Percentiles rank a stretch among this genome's conserved stretches.
Conservation (phyloP, 805 yeast species). For the Metschnikowia koreensis region DNA sequence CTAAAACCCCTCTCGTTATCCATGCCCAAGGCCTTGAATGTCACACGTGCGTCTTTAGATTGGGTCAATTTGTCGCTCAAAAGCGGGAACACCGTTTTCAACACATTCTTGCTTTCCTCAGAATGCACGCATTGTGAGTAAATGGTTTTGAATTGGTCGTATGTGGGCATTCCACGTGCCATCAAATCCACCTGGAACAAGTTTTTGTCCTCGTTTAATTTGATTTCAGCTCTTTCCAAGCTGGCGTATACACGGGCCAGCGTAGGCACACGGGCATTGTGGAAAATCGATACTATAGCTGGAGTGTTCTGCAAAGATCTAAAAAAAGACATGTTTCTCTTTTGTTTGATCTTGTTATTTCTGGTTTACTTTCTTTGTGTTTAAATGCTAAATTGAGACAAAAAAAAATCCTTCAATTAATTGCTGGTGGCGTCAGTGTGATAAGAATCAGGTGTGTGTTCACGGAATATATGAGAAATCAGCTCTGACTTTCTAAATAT, state of each 20-base stretch:
- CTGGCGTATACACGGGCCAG: slow-evolving; percentile 30
- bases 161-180: slow-evolving; percentile 42
- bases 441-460: too few relatives aligned
- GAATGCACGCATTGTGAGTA: slow-evolving; percentile 27
- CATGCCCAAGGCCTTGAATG: slow-evolving; percentile 23
- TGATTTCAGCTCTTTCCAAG: slow-evolving; percentile 30
- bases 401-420: too few relatives aligned
- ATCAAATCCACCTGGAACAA: slow-evolving; percentile 37
- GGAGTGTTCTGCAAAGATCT: slow-evolving; percentile 42
- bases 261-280: slow-evolving; percentile 34
- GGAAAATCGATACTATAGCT: slow-evolving; percentile 42
- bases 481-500: too few relatives aligned
- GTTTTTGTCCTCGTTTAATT: slow-evolving; percentile 29
- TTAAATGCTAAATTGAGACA: too few relatives aligned
- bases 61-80: slow-evolving; percentile 25
- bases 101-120: slow-evolving; percentile 22
- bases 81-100: slow-evolving; percentile 38
- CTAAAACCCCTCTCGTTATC: slow-evolving; percentile 25
- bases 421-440: too few relatives aligned
- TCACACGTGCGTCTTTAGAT: slow-evolving; percentile 20
- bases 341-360: neutral
- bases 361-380: too few relatives aligned
- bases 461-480: too few relatives aligned
- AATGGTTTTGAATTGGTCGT: slow-evolving; percentile 36
- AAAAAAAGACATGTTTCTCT: slow-evolving; percentile 34